phyloP scores from a whole-genome alignment of 139 green algal species.

The Haematococcus sp. region DNA sequence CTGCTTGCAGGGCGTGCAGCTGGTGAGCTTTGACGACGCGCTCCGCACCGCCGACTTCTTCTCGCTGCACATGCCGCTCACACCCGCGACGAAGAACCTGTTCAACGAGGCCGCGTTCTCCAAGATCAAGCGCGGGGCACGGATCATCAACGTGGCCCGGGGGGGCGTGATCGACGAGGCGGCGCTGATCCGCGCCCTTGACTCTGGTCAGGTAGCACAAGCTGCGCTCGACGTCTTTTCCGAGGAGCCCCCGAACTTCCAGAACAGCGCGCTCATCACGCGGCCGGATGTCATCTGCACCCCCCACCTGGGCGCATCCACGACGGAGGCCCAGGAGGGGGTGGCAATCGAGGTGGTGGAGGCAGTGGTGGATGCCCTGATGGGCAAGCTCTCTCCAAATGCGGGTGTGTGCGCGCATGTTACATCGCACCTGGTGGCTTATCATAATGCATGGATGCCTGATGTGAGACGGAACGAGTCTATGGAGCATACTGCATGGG shows the following conservation, averaged over 20 bases:
- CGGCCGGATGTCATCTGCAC: conserved; percentile 89
- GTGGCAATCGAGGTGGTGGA: conserved; percentile 94
- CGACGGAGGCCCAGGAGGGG: conserved; percentile 90
- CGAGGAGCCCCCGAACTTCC: neutral
- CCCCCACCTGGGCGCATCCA: conserved; percentile 92
- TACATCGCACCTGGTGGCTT: no score
- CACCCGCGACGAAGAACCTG: conserved; percentile 67
- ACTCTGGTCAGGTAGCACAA: conserved; percentile 46
- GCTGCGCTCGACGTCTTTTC: neutral
- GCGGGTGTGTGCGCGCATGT: conserved; percentile 92
- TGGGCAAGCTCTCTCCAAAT: conserved; percentile 81
- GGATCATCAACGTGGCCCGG: conserved; percentile 93
- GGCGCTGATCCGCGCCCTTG: conserved; percentile 78
- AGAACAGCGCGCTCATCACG: conserved; percentile 58
- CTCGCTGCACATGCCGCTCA: conserved; percentile 79
- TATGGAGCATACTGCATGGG: neutral
- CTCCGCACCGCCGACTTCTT: conserved; percentile 75
- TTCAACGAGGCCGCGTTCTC: conserved; percentile 86
- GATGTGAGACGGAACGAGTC: neutral
- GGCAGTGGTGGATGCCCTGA: conserved; percentile 85
- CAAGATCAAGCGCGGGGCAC: conserved; percentile 82
- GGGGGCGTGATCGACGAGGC: conserved; percentile 93
- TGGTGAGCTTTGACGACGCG: conserved; percentile 88
- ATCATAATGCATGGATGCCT: no score
- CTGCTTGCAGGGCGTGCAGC: conserved; percentile 56